phyloP scores from a whole-genome alignment of 495 filamentous ascomycete genomes.

The Xylaria grammica region DNA sequence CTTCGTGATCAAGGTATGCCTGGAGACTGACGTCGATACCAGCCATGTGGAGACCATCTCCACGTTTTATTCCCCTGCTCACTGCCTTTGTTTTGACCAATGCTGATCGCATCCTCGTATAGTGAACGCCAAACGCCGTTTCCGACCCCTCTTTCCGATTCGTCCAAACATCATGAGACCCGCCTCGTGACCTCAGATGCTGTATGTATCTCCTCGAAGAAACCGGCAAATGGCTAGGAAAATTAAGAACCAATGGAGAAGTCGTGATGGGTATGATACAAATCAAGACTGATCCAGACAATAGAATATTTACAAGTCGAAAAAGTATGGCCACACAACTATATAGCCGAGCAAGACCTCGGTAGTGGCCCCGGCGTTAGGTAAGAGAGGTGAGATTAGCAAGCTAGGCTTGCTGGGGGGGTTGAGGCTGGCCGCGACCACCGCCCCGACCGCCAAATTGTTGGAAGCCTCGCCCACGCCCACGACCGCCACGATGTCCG shows the following conservation, averaged over 20 bases:
- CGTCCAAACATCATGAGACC: conserved; percentile 32
- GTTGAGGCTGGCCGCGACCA: conserved; percentile 48
- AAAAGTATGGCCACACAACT: conserved; percentile 7
- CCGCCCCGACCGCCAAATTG: conserved; percentile 49
- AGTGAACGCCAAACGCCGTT: conserved; percentile 34
- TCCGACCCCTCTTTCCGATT: conserved; percentile 26
- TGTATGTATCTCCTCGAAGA: conserved; percentile 29
- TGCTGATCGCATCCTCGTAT: conserved; percentile 23
- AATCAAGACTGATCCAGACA: conserved; percentile 36
- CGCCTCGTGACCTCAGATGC: conserved; percentile 33
- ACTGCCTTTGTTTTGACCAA: conserved; percentile 28
- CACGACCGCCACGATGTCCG: conserved; percentile 42
- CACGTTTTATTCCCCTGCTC: conserved; percentile 28
- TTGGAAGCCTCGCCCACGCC: conserved; percentile 42
- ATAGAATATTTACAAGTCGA: conserved; percentile 38
- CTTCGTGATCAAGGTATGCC: conserved; percentile 1
- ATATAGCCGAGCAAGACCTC: background rate
- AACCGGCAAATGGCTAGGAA: conserved; percentile 28
- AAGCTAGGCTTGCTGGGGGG: conserved; percentile 35
- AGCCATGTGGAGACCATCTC: conserved; percentile 2
- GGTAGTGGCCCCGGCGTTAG: background rate
- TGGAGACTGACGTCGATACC: conserved; percentile 6
- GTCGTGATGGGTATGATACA: conserved; percentile 42
- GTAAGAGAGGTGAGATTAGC: conserved; percentile 3
- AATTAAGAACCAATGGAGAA: conserved; percentile 31